Evolutionary conservation across 108 stramenopile species (phyloP).

Genomic region (Cyclotella atomus): DNA sequence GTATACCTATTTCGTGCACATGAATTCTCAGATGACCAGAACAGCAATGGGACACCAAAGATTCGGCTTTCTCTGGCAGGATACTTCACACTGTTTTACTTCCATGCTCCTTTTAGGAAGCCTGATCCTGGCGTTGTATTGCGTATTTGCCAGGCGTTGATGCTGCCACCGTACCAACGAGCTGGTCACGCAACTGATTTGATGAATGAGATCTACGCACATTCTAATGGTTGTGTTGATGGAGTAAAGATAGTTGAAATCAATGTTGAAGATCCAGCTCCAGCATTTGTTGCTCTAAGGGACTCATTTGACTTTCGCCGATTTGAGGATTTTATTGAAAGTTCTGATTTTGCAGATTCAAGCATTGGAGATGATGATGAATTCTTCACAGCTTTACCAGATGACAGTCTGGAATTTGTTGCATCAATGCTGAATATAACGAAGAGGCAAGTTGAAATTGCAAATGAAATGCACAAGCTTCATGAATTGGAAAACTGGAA

Average conservation of each 20-base stretch:
- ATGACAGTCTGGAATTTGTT: conserved; percentile 8
- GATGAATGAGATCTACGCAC: conserved; percentile 37
- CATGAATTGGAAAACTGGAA: conserved; percentile 39
- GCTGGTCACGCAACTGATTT: conserved; percentile 53
- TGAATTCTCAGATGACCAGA: background rate
- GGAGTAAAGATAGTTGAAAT: conserved; percentile 51
- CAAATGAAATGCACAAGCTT: conserved; percentile 49
- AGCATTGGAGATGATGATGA: conserved; percentile 1
- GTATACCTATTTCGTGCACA: conserved; percentile 51
- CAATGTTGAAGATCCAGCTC: conserved; percentile 58
- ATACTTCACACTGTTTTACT: conserved; percentile 62
- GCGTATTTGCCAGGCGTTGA: conserved; percentile 54
- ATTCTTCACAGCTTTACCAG: conserved; percentile 29
- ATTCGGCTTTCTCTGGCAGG: conserved; percentile 41
- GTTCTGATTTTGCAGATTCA: background rate
- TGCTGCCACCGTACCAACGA: conserved; percentile 54
- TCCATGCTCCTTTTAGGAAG: conserved; percentile 78
- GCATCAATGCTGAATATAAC: conserved; percentile 36
- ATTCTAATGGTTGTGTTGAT: conserved; percentile 30
- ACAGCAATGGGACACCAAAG: background rate
- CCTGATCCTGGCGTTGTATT: conserved; percentile 74
- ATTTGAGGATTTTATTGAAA: conserved; percentile 7
- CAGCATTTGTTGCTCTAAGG: conserved; percentile 50
- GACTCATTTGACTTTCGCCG: conserved; percentile 49
- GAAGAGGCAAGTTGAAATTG: conserved; percentile 41